Percentiles rank a stretch among this genome's conserved stretches.
Conservation (phyloP, 1,284 basidiomycete genomes). For the Cryptococcus amylolentus region DNA sequence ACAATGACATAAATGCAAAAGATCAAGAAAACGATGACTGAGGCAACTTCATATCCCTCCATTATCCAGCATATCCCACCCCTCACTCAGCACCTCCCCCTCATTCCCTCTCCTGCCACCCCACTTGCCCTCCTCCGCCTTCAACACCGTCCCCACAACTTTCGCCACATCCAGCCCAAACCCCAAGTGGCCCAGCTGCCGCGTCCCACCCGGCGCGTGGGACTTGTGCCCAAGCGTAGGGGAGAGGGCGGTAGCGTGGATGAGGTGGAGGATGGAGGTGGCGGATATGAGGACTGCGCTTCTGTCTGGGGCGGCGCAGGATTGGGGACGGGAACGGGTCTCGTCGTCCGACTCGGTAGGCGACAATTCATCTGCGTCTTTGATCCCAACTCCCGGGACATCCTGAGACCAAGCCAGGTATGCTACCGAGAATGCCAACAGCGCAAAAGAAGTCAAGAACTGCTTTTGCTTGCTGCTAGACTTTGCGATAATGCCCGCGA, state of each 20-base stretch:
- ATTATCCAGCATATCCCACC: conserved; percentile 39
- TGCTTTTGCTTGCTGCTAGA: conserved; percentile 28
- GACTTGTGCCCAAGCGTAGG: conserved; percentile 28
- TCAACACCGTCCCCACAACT: conserved; percentile 33
- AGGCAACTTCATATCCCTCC: conserved; percentile 1
- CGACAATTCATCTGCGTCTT: conserved; percentile 4
- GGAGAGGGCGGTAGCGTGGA: conserved; percentile 24
- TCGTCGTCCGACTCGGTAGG: conserved; percentile 13
- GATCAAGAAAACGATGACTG: not conserved
- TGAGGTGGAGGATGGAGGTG: conserved; percentile 31
- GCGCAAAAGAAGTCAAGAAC: conserved; percentile 37
- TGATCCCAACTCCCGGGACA: conserved; percentile 35
- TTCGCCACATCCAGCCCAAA: conserved; percentile 41
- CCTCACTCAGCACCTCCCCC: conserved; percentile 28
- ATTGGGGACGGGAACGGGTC: not conserved
- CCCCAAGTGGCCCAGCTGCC: conserved; percentile 26
- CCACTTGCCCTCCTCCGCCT: conserved; percentile 25
- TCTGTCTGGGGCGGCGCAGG: not conserved
- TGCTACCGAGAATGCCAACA: conserved; percentile 38
- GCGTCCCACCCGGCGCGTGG: conserved; percentile 34
- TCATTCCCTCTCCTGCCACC: conserved; percentile 18
- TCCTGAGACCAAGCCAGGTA: conserved; percentile 46
- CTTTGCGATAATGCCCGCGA: conserved; percentile 13
- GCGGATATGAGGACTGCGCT: conserved; percentile 19
- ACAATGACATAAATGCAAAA: too few relatives aligned